Conservation (phyloP, 2,329 filamentous ascomycete genomes). For the Amauroascus niger region DNA sequence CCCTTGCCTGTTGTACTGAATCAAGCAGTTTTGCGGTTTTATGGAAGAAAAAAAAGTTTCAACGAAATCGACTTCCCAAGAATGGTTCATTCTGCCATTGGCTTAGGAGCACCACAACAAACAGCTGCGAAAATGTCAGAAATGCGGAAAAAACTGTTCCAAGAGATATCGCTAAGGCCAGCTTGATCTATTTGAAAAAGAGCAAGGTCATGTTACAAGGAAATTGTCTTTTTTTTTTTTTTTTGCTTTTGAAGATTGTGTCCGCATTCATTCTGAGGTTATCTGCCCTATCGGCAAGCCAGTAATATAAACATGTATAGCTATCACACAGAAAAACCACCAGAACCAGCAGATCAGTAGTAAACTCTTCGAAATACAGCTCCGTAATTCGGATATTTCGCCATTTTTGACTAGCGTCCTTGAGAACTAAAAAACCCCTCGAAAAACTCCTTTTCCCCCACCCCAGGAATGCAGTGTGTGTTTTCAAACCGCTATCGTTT, state of each 20-base stretch:
- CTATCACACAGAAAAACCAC: conserved; percentile 10
- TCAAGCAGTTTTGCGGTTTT: neutral
- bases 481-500: neutral
- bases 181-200: too few species aligned
- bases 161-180: too few species aligned
- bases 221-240: too few species aligned
- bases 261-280: conserved; percentile 10
- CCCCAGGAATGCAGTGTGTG: neutral
- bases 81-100: too few species aligned
- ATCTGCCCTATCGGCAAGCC: conserved; percentile 11
- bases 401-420: conserved; percentile 11
- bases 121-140: neutral
- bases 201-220: neutral
- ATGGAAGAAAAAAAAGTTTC: conserved; percentile 8
- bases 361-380: conserved; percentile 11
- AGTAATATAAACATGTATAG: neutral
- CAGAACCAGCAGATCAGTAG: conserved; percentile 9
- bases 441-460: neutral
- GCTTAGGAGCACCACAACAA: neutral
- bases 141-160: neutral
- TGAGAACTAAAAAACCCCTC: conserved; percentile 1
- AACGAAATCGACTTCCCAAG: neutral
- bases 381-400: conserved; percentile 8
- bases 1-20: neutral
- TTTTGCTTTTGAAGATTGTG: conserved; percentile 5